Conservation (phyloP, 345 rosid species). For the Populus pruinosa region DNA sequence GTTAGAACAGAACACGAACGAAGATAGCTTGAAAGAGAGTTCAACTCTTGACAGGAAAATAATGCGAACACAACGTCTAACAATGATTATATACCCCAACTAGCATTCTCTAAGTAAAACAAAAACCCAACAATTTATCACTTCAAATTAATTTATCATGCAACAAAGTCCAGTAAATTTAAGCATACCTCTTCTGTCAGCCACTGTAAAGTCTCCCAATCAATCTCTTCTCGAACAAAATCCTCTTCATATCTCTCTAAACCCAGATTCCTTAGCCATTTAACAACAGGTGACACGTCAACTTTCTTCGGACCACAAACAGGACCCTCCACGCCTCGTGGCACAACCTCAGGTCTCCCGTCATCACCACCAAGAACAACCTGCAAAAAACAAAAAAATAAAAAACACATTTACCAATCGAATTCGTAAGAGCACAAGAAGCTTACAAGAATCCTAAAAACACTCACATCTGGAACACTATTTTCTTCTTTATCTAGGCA, state of each 20-base stretch:
- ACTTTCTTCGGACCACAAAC: slow-evolving; percentile 35
- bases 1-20: no score
- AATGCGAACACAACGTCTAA: no score
- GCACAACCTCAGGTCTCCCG: slow-evolving; percentile 14
- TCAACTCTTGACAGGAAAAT: no score
- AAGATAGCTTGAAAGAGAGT: no score
- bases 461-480: slow-evolving; percentile 42
- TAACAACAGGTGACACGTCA: slow-evolving; percentile 56
- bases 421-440: no score
- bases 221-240: slow-evolving; percentile 79
- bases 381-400: slow-evolving; percentile 26
- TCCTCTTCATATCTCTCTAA: slow-evolving; percentile 61
- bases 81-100: background rate
- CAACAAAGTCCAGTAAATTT: background rate
- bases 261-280: slow-evolving; percentile 59
- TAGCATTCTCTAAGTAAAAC: background rate
- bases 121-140: background rate
- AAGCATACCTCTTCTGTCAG: slow-evolving; percentile 76
- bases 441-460: background rate
- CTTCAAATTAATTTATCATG: background rate
- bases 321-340: slow-evolving; percentile 35
- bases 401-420: background rate
- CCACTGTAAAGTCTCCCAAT: slow-evolving; percentile 79
- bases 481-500: slow-evolving; percentile 66
- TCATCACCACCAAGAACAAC: slow-evolving; percentile 23